These are phyloP conservation scores for Amaranthus palmeri DNA, from an alignment of 148 eudicot genomes.

Conservation along the genomic window DNA sequence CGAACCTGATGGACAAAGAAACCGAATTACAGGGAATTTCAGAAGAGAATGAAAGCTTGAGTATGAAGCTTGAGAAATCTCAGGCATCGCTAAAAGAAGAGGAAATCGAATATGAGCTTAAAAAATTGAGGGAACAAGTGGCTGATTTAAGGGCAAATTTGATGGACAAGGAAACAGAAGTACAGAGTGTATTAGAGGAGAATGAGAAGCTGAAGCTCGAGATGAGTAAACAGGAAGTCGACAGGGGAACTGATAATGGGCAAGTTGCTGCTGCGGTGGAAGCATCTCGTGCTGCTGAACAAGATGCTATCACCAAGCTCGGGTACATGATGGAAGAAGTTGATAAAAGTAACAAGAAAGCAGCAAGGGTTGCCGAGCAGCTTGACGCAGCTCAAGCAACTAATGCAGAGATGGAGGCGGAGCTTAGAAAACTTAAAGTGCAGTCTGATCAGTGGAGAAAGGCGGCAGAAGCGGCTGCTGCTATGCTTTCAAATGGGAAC, in stretches of 20 bases:
- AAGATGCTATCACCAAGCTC: conserved; percentile 50
- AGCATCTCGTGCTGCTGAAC: conserved; percentile 47
- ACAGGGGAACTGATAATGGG: conserved; percentile 19
- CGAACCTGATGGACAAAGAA: conserved; percentile 81
- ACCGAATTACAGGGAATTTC: conserved; percentile 66
- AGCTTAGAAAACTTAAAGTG: conserved; percentile 73
- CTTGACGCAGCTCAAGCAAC: conserved; percentile 54
- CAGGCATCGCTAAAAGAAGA: conserved; percentile 29
- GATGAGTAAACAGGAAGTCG: conserved; percentile 36
- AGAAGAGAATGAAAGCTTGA: conserved; percentile 62
- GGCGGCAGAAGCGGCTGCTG: conserved; percentile 93
- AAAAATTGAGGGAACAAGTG: conserved; percentile 28
- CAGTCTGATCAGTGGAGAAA: conserved; percentile 93
- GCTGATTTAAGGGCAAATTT: conserved; percentile 43
- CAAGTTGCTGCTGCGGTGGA: conserved; percentile 34
- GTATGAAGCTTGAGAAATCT: conserved; percentile 36
- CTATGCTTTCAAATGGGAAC: conserved; percentile 62
- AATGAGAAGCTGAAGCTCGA: conserved; percentile 52
- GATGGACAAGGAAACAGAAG: conserved; percentile 54
- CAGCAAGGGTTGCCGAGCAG: conserved; percentile 51
- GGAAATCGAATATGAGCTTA: conserved; percentile 43
- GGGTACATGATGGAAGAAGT: conserved; percentile 47
- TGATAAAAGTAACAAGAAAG: conserved; percentile 51
- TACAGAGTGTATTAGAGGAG: conserved; percentile 42
- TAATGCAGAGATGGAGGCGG: conserved; percentile 66